Base-by-base conservation (phyloP, 1,284 basidiomycete species). In the Cerioporus squamosus region DNA sequence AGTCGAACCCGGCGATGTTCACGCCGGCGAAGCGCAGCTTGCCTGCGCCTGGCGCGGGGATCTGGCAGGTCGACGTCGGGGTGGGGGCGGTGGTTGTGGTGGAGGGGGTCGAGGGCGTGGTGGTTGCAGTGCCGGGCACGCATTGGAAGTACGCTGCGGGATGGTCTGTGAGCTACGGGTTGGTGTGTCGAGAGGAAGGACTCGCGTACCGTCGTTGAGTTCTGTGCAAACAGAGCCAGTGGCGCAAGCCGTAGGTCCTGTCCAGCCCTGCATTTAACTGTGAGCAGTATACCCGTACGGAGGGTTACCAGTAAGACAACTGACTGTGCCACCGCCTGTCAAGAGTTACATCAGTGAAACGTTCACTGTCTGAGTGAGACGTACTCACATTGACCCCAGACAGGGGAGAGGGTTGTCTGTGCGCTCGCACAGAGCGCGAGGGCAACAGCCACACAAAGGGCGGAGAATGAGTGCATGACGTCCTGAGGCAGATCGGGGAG, bases 1-100 rank as follows among this genome's bases (percentile, higher is more conserved):
- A 82, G 65, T 82, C 80, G 67, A 79, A 81, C 0, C 80, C 80
- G 22, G 80, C 71, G 45, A 79, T 81, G 68, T 82, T 81, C 22
- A 82, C 73, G 51, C 74, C 70, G 0, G 68, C 65, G 56, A 71
- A 70, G 18, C 58, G 61, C 39, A 72, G 59, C 58, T 70, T 67
- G 10, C 68, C 66, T 2, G 66, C 59, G 44, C 51, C 55, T 5
- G 68, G 38, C 4, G 66, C 63, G 2, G 63, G 48, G 39, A 48
- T 52, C n/a, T 62, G 48, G 47, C 62, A 64, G 8, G 60, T 48
- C 15, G 60, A 57, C 4, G 60, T 53, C 2, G 65, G 51, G 4
- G 53, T 17, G 3, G 61, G 52, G 2, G 58, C 55, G 18, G 55
- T 33, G 43, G 61, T 14, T 33, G 48, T 44, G 38, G 55, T 44